A percentile compares a stretch with the other conserved stretches of the same genome.
phyloP scores from a whole-genome alignment of 176 grass and related monocot genomes.

The Chrysopogon serrulatus region DNA sequence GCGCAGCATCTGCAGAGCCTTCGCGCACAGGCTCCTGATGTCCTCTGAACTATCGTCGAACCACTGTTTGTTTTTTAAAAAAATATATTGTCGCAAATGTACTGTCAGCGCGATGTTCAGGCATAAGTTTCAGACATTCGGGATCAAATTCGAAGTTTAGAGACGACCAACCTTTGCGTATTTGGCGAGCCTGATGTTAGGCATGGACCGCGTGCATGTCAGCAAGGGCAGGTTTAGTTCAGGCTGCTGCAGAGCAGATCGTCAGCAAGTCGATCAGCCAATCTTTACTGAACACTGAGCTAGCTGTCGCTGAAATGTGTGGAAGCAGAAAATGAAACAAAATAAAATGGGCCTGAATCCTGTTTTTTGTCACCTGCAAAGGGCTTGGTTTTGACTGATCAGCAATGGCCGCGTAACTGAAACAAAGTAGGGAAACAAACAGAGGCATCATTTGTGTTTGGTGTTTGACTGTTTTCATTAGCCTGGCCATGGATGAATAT shows the following conservation, averaged over 20 bases:
- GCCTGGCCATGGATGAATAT: no score
- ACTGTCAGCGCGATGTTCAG: background rate
- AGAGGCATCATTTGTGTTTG: background rate
- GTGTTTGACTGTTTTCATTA: no score
- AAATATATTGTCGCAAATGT: background rate
- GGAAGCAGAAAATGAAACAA: background rate
- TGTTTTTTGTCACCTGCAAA: conserved; percentile 29
- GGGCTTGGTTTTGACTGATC: conserved; percentile 20
- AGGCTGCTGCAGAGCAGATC: conserved; percentile 18
- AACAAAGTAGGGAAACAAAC: background rate
- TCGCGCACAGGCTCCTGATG: conserved; percentile 65
- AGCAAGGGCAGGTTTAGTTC: conserved; percentile 69
- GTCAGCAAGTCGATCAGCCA: background rate
- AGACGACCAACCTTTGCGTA: conserved; percentile 51
- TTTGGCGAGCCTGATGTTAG: conserved; percentile 64
- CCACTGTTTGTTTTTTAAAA: conserved; percentile 60
- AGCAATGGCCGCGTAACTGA: conserved; percentile 73
- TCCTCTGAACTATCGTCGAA: conserved; percentile 69
- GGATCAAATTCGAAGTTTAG: background rate
- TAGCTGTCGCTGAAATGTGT: background rate
- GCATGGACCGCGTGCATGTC: conserved; percentile 29
- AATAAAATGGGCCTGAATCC: background rate
- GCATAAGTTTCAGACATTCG: background rate
- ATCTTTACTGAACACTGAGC: background rate
- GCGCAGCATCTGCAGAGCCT: conserved; percentile 49